phyloP scores from a whole-genome alignment of 345 rosid species.

The Brassica cretica region DNA sequence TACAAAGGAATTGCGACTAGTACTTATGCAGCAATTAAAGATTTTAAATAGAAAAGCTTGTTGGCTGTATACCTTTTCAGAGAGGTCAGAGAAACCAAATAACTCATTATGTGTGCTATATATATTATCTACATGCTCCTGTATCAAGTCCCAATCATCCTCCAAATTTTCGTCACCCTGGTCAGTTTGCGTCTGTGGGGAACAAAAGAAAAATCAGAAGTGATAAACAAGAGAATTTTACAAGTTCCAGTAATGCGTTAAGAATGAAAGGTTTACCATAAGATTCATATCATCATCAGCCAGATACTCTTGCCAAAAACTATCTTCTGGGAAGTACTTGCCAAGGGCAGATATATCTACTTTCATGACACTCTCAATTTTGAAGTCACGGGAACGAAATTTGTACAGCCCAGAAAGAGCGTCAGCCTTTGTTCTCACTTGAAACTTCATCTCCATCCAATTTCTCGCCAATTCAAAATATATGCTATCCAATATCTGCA shows the following conservation, averaged over 20 bases:
- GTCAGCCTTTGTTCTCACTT: constrained; percentile 63
- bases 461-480: constrained; percentile 58
- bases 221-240: not conserved
- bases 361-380: constrained; percentile 73
- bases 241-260: constrained; percentile 11
- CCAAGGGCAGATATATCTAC: constrained; percentile 64
- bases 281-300: constrained; percentile 59
- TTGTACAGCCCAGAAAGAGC: constrained; percentile 58
- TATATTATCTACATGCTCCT: constrained; percentile 56
- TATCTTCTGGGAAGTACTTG: constrained; percentile 57
- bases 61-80: constrained; percentile 50
- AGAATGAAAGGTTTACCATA: constrained; percentile 46
- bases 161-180: constrained; percentile 51
- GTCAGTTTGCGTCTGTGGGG: constrained; percentile 52
- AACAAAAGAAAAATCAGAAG: constrained; percentile 14
- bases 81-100: constrained; percentile 76
- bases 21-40: constrained; percentile 17
- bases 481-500: constrained; percentile 64
- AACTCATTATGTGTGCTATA: constrained; percentile 65
- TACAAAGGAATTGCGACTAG: constrained; percentile 10
- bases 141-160: constrained; percentile 69
- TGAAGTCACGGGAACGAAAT: constrained; percentile 77
- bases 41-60: constrained; percentile 1
- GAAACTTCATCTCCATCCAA: constrained; percentile 81
- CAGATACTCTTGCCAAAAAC: constrained; percentile 73